Conservation (phyloP, 139 green algal species). For the Edaphochlamys debaryana region DNA sequence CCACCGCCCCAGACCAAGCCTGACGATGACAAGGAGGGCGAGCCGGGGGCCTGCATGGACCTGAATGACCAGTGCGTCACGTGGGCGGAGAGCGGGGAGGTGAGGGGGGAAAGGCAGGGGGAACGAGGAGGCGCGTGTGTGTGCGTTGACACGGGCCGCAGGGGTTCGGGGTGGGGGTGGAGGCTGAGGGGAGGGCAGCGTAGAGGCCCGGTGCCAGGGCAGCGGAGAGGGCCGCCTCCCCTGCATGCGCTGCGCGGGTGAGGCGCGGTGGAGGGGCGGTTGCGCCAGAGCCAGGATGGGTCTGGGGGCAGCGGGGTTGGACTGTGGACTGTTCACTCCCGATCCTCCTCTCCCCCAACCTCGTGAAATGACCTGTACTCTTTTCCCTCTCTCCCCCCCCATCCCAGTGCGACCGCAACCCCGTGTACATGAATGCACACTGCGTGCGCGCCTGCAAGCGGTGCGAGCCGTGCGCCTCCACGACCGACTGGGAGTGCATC, state of each 20-base stretch:
- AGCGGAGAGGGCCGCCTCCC: too few species aligned
- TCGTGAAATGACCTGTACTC: background rate
- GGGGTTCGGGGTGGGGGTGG: too few species aligned
- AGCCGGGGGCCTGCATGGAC: slow-evolving; percentile 62
- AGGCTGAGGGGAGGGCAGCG: slow-evolving; percentile 9
- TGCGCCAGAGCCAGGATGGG: too few species aligned
- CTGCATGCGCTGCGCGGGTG: too few species aligned
- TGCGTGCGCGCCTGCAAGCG: slow-evolving; percentile 42
- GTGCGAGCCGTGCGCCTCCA: slow-evolving; percentile 47
- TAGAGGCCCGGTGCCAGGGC: too few species aligned
- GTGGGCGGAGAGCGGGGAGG: slow-evolving; percentile 59
- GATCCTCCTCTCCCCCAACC: background rate
- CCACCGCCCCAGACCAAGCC: too few species aligned
- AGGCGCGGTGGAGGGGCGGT: too few species aligned
- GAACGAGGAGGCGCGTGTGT: too few species aligned
- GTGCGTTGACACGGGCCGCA: too few species aligned
- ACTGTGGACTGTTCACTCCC: too few species aligned
- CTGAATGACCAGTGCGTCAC: slow-evolving; percentile 32
- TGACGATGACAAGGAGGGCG: slow-evolving; percentile 29
- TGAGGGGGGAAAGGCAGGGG: background rate
- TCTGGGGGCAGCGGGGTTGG: too few species aligned
- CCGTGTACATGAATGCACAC: slow-evolving; percentile 1
- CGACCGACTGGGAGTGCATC: slow-evolving; percentile 43
- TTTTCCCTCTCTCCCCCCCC: background rate
- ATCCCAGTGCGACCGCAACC: background rate